Conservation (phyloP, 345 rosid species). For the Boechera stricta region DNA sequence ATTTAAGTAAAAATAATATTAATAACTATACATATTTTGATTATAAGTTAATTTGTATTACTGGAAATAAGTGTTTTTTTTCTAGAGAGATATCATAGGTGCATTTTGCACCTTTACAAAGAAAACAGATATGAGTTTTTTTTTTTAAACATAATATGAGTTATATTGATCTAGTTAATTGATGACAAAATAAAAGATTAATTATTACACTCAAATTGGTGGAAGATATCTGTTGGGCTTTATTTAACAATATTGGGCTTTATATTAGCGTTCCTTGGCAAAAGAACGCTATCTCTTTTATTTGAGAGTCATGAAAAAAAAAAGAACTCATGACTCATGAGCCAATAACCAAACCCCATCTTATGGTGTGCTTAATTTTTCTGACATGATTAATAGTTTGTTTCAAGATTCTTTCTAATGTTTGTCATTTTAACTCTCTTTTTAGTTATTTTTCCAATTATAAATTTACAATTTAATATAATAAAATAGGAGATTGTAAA, state of each 20-base stretch:
- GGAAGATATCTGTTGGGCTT: constrained; percentile 3
- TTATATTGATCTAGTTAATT: too few species aligned
- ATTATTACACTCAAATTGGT: not conserved
- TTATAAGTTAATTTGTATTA: not conserved
- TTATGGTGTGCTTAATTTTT: not conserved
- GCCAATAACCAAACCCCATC: not conserved
- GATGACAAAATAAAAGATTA: not conserved
- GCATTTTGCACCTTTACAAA: too few species aligned
- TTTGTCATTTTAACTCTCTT: not conserved
- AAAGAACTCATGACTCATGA: not conserved
- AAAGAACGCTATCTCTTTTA: not conserved
- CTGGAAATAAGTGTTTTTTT: too few species aligned
- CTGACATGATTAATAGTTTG: not conserved
- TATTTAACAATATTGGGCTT: not conserved
- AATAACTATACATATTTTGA: not conserved
- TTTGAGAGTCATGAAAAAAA: not conserved
- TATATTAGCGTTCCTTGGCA: not conserved
- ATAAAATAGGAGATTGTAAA: not conserved
- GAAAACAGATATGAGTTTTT: too few species aligned
- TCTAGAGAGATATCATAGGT: too few species aligned
- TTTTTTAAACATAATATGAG: too few species aligned
- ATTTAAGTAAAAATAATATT: too few species aligned
- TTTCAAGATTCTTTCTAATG: not conserved
- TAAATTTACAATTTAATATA: not conserved
- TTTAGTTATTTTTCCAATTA: not conserved